Evolutionary conservation across 805 yeast species (phyloP), one percentile per base, ranked within the genome.

Genomic region (Torulaspora indica): DNA sequence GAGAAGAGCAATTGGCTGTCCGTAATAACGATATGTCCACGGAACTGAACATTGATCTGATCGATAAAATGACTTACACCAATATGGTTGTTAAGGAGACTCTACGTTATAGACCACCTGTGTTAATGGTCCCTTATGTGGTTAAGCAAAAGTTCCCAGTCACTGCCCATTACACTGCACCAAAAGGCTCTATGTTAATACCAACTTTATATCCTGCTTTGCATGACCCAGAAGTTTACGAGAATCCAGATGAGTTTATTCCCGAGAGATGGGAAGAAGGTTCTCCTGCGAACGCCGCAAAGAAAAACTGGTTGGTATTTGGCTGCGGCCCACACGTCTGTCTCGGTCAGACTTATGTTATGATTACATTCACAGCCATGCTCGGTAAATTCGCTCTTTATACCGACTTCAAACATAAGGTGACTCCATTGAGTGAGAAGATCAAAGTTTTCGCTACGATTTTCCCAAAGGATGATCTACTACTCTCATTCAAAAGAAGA

Each of bases 321-420:
- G 98, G 98, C 52, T 81, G 95, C 36, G 98, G 98, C 44, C 91
- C 97, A 9, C 98, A 93, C 64, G 89, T 85, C 44, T 93, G 98
- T 71, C 72, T 93, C 51, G 98, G 98, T 55, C 95, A 89, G 73
- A 85, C 81, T 49, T 93, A 93, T 61, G 98, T 93, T 48, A 76
- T 86, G 78, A 81, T 87, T 78, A 77, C 91, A 49, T 85, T 93
- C 67, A 81, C 95, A 12, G 88, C 85, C 27, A 74, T 91, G 74
- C 77, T 93, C 61, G 98, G 98, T 63, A 93, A 93, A 69, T 89
- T 89, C 44, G 78, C 87, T 18, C 67, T 93, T 78, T 70, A 76
- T 56, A 76, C 89, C 42, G 90, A 93, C 66, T 79, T 93, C 71
- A 69, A 76, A 47, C 98, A 93, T 66, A 76, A 80, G 53, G 79